A percentile compares a stretch with the other conserved stretches of the same genome.
Conservation (phyloP, 768 basidiomycete genomes). For the Tulasnella sp. region DNA sequence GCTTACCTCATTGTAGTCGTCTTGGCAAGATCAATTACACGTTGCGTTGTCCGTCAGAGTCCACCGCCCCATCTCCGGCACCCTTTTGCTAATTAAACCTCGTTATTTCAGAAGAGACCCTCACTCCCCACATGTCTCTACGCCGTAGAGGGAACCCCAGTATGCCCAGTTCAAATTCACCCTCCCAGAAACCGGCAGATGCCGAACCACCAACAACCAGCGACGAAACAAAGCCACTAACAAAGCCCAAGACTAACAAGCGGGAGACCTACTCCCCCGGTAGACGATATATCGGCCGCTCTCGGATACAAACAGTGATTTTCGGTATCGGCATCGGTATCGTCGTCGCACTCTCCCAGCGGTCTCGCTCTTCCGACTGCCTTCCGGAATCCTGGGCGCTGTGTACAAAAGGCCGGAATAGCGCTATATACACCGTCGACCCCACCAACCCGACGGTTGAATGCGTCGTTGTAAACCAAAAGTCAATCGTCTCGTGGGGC, state of each 20-base stretch:
- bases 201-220: not conserved
- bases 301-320: not conserved
- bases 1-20: not conserved
- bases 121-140: not conserved
- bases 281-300: not conserved
- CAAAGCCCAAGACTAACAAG: not conserved
- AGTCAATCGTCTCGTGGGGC: constrained; percentile 49
- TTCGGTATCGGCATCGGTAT: not conserved
- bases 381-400: constrained; percentile 15
- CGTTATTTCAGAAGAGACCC: not conserved
- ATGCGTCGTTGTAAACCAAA: constrained; percentile 55
- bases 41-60: not conserved
- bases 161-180: not conserved
- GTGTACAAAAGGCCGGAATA: constrained; percentile 16
- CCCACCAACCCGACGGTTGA: constrained; percentile 48
- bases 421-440: constrained; percentile 67
- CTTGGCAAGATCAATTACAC: too few species aligned
- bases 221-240: not conserved
- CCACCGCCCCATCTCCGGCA: not conserved
- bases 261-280: not conserved
- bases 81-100: not conserved
- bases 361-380: not conserved
- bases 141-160: not conserved
- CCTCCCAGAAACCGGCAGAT: not conserved
- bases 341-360: not conserved